Percentiles rank a stretch among this genome's conserved stretches.
These are phyloP conservation scores for Capsella rubella DNA, from an alignment of 441 rosid genomes.

Conservation along the genomic window DNA sequence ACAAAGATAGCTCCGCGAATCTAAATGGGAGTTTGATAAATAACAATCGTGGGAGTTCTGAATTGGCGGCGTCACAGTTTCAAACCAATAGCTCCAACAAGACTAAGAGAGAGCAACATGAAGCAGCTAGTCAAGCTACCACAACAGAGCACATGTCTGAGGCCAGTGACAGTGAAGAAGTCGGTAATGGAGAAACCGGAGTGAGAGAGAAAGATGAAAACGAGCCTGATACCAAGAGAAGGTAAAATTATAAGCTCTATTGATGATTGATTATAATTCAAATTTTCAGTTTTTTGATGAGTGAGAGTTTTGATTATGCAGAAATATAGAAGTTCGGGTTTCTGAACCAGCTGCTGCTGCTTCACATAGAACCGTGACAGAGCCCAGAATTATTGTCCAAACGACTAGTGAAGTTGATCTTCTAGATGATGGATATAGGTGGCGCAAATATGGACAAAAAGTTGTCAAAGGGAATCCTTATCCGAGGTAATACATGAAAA, in stretches of 20 bases:
- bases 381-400: slow-evolving; percentile 84
- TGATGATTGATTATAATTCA: slow-evolving; percentile 9
- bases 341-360: slow-evolving; percentile 52
- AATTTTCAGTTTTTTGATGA: background rate
- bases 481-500: slow-evolving; percentile 63
- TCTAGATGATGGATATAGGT: slow-evolving; percentile 89
- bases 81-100: slow-evolving; percentile 57
- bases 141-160: slow-evolving; percentile 63
- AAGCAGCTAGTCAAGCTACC: slow-evolving; percentile 56
- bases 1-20: slow-evolving; percentile 56
- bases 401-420: slow-evolving; percentile 93
- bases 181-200: slow-evolving; percentile 45
- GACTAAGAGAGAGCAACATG: slow-evolving; percentile 35
- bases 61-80: slow-evolving; percentile 48
- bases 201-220: slow-evolving; percentile 49
- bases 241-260: slow-evolving; percentile 29
- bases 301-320: slow-evolving; percentile 40
- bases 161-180: slow-evolving; percentile 43
- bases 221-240: slow-evolving; percentile 20
- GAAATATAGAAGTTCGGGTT: slow-evolving; percentile 57
- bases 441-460: slow-evolving; percentile 97
- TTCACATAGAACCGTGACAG: slow-evolving; percentile 72
- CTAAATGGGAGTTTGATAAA: slow-evolving; percentile 46
- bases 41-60: slow-evolving; percentile 47
- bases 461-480: slow-evolving; percentile 93